Conservation (phyloP, 345 rosid species). For the Lepidium sativum region DNA sequence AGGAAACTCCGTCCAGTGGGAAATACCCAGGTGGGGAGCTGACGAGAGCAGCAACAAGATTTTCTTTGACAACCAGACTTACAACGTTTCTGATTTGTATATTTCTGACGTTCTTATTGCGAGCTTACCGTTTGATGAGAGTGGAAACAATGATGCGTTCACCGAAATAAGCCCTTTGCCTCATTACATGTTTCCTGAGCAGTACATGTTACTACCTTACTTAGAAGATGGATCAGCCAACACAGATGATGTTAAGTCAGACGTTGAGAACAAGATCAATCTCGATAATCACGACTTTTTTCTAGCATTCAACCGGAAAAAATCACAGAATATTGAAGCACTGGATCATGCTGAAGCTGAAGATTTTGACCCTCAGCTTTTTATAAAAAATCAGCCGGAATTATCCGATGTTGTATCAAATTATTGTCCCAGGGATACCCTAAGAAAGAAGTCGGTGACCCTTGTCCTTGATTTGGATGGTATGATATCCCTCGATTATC, state of each 20-base stretch:
- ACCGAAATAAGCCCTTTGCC: constrained; percentile 35
- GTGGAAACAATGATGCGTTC: constrained; percentile 17
- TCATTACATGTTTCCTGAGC: constrained; percentile 59
- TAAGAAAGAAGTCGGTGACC: constrained; percentile 53
- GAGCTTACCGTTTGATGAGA: constrained; percentile 26
- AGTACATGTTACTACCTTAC: constrained; percentile 69
- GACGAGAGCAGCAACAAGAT: constrained; percentile 25
- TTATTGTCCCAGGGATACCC: constrained; percentile 46
- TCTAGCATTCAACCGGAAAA: constrained; percentile 57
- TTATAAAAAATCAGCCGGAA: constrained; percentile 70
- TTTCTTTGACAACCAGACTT: constrained; percentile 24
- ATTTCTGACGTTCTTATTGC: constrained; percentile 27
- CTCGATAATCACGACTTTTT: constrained; percentile 45
- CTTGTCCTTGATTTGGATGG: constrained; percentile 96
- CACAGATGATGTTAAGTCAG: constrained; percentile 34
- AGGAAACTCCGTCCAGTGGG: constrained; percentile 24
- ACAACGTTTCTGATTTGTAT: constrained; percentile 28
- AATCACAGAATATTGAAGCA: constrained; percentile 39
- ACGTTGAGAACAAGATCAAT: constrained; percentile 34
- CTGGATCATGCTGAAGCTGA: constrained; percentile 46
- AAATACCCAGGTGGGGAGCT: constrained; percentile 24
- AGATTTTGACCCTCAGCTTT: constrained; percentile 72
- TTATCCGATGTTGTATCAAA: constrained; percentile 62
- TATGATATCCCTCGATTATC: constrained; percentile 27
- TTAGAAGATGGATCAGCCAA: constrained; percentile 52